Base-by-base conservation (phyloP, 345 rosid species). In the Reutealis trisperma region DNA sequence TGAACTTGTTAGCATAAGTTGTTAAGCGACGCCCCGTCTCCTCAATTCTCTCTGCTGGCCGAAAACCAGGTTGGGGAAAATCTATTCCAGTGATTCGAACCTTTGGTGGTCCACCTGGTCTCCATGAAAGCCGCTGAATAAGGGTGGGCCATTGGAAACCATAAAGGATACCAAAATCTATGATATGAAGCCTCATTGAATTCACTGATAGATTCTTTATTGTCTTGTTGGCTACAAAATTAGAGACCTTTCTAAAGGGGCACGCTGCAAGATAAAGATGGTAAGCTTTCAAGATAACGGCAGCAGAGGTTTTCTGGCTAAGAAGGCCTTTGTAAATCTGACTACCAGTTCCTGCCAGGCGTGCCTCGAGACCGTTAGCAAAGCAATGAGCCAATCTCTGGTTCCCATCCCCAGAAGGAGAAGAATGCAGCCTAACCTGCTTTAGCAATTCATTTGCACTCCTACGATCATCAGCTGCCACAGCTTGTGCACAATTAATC, bases 401-500 rank as follows among this genome's bases (percentile, higher is more conserved):
- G 52, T 71, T 61, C 24, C 75, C 80, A 70, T 77, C 80, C 1
- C 80, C 80, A 63, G 63, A 61, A 30, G 75, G 75, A 15, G 80
- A 77, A 27, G 80, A 70, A 70, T 77, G 70, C 57, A 27, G 70
- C 75, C 74, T 77, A 49, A 77, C 66, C 34, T 70, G 80, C 75
- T 47, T 77, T 41, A 77, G 41, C 61, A 77, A 51, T 16, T 77
- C 80, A 77, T 77, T 49, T 70, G 80, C 80, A 4, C 63, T 70
- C 64, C 71, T 70, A 4, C 27, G n/a, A 24, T 77, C 80, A 70
- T 77, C 67, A 32, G 80, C 80, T 21, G 80, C 74, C n/a, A 77
- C 57, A 77, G 75, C 70, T 72, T 83, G 83, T 49, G 86, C 86
- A 70, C 86, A 83, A 63, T 61, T 77, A 24, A 80, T 65, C 67